Evolutionary conservation across 2,329 filamentous ascomycete species (phyloP).

Genomic region (Aspergillus versicolor): DNA sequence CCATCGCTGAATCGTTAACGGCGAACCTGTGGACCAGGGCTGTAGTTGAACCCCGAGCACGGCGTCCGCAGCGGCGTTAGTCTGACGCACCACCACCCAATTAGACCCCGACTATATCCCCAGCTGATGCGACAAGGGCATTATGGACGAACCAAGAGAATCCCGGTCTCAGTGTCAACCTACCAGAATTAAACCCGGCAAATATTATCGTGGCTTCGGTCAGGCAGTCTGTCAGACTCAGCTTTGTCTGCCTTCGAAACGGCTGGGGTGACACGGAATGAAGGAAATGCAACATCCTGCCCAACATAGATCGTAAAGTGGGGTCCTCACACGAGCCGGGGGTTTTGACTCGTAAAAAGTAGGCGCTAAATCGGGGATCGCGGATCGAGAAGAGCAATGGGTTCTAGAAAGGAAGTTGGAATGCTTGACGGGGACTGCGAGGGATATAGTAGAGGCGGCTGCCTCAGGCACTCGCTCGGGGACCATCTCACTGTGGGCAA

Average conservation of each 20-base stretch:
- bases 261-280: constrained; percentile 2
- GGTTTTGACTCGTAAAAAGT: neutral
- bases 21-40: neutral
- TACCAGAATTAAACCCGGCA: neutral
- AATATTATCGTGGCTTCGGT: constrained; percentile 2
- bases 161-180: neutral
- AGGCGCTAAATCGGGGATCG: neutral
- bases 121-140: neutral
- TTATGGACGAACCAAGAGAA: neutral
- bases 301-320: neutral
- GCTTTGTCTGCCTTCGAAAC: neutral
- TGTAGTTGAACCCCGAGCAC: constrained; percentile 7
- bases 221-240: neutral
- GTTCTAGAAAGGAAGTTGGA: neutral
- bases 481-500: neutral
- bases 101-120: neutral
- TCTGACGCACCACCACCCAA: neutral
- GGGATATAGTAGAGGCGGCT: neutral
- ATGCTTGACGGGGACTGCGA: neutral
- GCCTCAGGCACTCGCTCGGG: neutral
- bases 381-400: neutral
- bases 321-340: neutral
- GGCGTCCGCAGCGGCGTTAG: neutral
- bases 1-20: neutral
- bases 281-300: neutral